Evolutionary conservation across 2,329 filamentous ascomycete species (phyloP).

Genomic region (Aspergillus sp.): DNA sequence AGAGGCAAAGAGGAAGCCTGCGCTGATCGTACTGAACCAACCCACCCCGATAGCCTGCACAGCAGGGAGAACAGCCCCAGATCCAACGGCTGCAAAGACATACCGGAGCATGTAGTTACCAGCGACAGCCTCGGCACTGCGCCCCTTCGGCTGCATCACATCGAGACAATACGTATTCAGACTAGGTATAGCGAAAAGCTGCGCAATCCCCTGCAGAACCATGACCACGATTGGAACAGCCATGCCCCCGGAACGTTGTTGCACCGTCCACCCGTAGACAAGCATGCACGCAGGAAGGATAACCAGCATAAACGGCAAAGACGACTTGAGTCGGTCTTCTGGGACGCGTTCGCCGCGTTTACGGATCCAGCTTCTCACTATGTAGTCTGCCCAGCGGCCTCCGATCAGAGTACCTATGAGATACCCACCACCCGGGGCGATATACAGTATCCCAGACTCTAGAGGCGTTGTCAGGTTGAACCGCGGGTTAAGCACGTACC

Average conservation of each 20-base stretch:
- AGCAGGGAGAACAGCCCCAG: constrained; percentile 70
- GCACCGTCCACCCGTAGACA: constrained; percentile 66
- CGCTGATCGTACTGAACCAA: constrained; percentile 74
- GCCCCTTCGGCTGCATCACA: constrained; percentile 63
- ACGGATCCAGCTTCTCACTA: constrained; percentile 64
- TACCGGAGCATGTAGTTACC: constrained; percentile 80
- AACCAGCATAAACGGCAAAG: constrained; percentile 56
- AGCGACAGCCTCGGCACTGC: constrained; percentile 69
- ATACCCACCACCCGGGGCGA: constrained; percentile 70
- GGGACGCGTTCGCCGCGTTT: constrained; percentile 62
- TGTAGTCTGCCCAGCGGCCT: constrained; percentile 67
- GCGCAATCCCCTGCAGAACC: constrained; percentile 64
- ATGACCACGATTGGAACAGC: constrained; percentile 66
- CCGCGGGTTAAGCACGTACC: constrained; percentile 71
- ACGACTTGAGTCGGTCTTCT: constrained; percentile 66
- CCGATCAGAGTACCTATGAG: constrained; percentile 68
- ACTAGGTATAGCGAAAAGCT: not conserved
- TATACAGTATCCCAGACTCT: constrained; percentile 69
- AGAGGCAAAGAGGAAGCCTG: no score
- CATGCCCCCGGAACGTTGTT: constrained; percentile 55
- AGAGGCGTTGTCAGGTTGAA: constrained; percentile 67
- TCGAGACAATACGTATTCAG: constrained; percentile 55
- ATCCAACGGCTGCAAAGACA: constrained; percentile 68
- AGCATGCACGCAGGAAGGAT: constrained; percentile 64
- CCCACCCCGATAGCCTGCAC: constrained; percentile 73